phyloP scores from a whole-genome alignment of 768 basidiomycete genomes.

The Psilocybe tampanensis region DNA sequence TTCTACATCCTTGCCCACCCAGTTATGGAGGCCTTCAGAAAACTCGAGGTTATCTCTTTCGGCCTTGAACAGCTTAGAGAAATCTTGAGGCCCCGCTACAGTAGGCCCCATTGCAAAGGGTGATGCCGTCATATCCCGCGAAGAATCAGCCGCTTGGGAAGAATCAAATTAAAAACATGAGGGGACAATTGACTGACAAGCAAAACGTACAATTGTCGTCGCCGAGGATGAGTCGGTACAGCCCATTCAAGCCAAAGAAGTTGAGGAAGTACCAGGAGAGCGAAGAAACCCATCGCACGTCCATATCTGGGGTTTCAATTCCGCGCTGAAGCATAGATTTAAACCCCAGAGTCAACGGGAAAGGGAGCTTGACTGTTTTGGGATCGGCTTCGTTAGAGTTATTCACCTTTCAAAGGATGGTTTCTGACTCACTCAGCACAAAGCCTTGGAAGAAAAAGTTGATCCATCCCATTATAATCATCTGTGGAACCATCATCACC shows the following conservation, averaged over 20 bases:
- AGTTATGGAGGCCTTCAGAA: constrained; percentile 81
- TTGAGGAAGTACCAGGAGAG: constrained; percentile 99
- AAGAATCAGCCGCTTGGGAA: constrained; percentile 71
- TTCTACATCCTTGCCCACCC: constrained; percentile 84
- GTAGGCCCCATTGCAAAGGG: constrained; percentile 62
- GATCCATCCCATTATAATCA: constrained; percentile 99
- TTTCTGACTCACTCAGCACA: constrained; percentile 81
- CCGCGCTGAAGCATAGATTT: constrained; percentile 98
- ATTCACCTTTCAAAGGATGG: background rate
- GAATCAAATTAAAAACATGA: constrained; percentile 1
- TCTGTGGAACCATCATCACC: constrained; percentile 99
- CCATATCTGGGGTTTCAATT: constrained; percentile 94
- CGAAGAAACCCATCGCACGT: constrained; percentile 98
- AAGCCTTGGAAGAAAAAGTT: constrained; percentile 99
- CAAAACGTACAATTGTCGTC: constrained; percentile 76
- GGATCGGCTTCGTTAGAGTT: background rate
- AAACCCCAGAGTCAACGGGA: constrained; percentile 95
- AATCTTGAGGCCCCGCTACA: constrained; percentile 63
- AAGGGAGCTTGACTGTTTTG: constrained; percentile 85
- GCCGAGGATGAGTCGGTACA: constrained; percentile 93
- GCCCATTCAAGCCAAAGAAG: constrained; percentile 95
- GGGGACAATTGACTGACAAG: background rate
- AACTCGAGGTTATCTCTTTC: constrained; percentile 94
- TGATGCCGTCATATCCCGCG: constrained; percentile 70
- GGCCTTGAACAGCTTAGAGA: constrained; percentile 84